A percentile compares a stretch with the other conserved stretches of the same genome.
Evolutionary conservation across 1,139 yeast species (phyloP).

Genomic region (Debaryomyces psychrophilus): DNA sequence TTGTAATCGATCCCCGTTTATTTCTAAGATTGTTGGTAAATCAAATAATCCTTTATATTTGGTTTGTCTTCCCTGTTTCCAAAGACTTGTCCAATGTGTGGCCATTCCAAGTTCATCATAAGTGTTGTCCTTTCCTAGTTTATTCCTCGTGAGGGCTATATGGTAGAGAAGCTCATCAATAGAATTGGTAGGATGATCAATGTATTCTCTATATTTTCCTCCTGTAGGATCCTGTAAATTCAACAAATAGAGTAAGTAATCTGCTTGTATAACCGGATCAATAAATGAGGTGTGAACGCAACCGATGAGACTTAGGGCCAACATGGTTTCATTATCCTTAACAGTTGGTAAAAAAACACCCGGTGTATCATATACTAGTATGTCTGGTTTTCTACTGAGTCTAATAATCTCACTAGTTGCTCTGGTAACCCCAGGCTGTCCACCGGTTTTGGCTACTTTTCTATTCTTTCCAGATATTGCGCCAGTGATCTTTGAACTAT

Average conservation of each 20-base stretch:
- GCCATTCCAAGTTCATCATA: conserved; percentile 68
- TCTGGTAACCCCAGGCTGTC: conserved; percentile 89
- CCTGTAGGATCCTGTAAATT: conserved; percentile 64
- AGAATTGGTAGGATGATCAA: conserved; percentile 73
- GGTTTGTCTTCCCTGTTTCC: conserved; percentile 59
- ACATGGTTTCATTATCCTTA: conserved; percentile 68
- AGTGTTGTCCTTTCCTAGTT: conserved; percentile 32
- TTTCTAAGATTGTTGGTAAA: conserved; percentile 36
- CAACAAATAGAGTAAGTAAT: conserved; percentile 73
- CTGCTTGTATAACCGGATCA: conserved; percentile 88
- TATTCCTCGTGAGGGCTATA: conserved; percentile 51
- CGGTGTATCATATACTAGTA: conserved; percentile 85
- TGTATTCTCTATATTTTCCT: conserved; percentile 46
- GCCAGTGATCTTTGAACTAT: conserved; percentile 21
- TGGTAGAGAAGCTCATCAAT: conserved; percentile 60
- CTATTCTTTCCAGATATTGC: conserved; percentile 41
- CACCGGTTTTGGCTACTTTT: conserved; percentile 85
- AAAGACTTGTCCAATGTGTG: conserved; percentile 64
- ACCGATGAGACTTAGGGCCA: conserved; percentile 73
- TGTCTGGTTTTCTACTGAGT: conserved; percentile 62
- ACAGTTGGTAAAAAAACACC: conserved; percentile 87
- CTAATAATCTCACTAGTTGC: conserved; percentile 77
- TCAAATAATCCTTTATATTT: conserved; percentile 43
- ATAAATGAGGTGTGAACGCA: conserved; percentile 71
- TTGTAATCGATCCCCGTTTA: conserved; percentile 29